Base-by-base conservation (phyloP, 2,329 filamentous ascomycete species). In the Microdochium paspali region DNA sequence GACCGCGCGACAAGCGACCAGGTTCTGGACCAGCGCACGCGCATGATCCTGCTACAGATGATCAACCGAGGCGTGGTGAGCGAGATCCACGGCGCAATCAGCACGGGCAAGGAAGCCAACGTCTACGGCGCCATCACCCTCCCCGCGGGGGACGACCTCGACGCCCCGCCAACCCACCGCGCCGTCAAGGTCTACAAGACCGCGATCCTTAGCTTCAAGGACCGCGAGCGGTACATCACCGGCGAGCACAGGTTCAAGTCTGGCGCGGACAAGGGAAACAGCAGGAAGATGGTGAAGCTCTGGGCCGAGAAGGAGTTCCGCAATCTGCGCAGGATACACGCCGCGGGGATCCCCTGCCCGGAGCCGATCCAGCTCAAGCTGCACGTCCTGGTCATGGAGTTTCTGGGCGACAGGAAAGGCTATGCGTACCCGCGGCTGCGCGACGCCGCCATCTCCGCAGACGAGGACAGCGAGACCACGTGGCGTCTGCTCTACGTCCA, bases 151-250 rank as follows among this genome's bases (percentile, higher is more conserved):
- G 4, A 20, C 4, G 75, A 77, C 10, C 67, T 63, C 21, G 65
- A 76, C 7, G 72, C 72, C 32, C 68, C 74, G 20, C 69, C 79
- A 1, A 68, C 82, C 1, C 88, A 95, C 59, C 81, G 89, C 44
- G 93, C 93, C 12, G 90, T 97, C 73, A 98, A 98, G 70, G 88
- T 98, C 45, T 98, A 98, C 80, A 98, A 98, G 77, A 98, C 93
- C 7, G 87, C 87, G 47, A 98, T 98, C 54, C 72, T 98, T 26
- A 90, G 94, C 23, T 98, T 98, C 80, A 97, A 97, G 70, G 93
- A 98, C 68, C 80, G 93, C 49, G 90, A 96, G 67, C 85, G 90
- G 59, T 98, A 98, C 66, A 93, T 98, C 52, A 86, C 85, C 1
- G 93, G 93, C 54, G 93, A 98, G 68, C 90, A 90, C 68, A 78